Evolutionary conservation across 345 rosid species (phyloP).

Genomic region (Pelargonium nanum): DNA sequence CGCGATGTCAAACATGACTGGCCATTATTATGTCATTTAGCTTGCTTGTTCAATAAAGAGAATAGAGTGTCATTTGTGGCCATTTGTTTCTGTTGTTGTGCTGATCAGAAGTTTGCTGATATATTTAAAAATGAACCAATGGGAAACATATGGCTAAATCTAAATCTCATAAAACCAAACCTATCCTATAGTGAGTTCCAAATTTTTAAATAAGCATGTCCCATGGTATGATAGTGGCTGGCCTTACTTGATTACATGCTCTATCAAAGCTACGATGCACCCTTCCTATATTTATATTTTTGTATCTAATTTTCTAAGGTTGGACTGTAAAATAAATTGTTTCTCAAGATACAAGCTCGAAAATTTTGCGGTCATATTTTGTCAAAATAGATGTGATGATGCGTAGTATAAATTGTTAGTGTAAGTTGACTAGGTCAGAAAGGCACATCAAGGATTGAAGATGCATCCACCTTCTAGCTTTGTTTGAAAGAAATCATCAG

Average conservation of each 20-base stretch:
- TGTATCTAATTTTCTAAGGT: too few species aligned
- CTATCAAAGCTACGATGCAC: not conserved
- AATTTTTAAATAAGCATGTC: slow-evolving; percentile 4
- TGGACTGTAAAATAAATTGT: not conserved
- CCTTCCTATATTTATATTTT: too few species aligned
- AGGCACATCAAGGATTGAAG: too few species aligned
- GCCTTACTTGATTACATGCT: not conserved
- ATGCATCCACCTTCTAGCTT: too few species aligned
- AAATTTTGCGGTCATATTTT: not conserved
- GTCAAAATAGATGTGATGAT: too few species aligned
- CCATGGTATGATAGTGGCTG: slow-evolving; percentile 4
- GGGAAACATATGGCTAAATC: not conserved
- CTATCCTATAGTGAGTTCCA: not conserved
- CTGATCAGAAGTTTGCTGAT: not conserved
- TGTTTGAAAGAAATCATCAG: not conserved
- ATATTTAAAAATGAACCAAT: not conserved
- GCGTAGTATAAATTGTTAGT: too few species aligned
- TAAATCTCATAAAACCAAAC: not conserved
- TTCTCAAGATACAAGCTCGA: not conserved
- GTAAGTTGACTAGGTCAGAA: too few species aligned
- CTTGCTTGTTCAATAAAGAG: not conserved
- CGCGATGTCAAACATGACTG: not conserved
- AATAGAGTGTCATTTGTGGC: not conserved
- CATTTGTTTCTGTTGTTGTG: not conserved
- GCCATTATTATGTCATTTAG: not conserved